Percentiles rank a stretch among this genome's conserved stretches.
phyloP scores from a whole-genome alignment of 305 asterid genomes.

The Caryopteris hybrid region DNA sequence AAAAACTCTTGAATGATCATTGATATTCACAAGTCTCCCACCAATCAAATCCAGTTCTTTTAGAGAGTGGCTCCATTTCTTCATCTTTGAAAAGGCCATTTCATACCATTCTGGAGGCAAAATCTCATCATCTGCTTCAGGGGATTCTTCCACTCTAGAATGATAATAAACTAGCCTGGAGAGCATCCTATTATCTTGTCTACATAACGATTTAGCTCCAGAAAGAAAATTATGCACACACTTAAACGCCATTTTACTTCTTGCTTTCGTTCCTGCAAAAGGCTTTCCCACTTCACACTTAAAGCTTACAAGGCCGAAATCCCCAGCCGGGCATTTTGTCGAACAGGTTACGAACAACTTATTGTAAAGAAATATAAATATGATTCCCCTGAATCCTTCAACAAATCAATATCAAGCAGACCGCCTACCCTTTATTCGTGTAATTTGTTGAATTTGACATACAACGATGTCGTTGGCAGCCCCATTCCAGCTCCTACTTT shows the following conservation, averaged over 20 bases:
- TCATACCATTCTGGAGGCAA: slow-evolving; percentile 68
- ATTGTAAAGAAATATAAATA: background rate
- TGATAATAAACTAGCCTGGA: slow-evolving; percentile 22
- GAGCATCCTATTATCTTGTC: slow-evolving; percentile 12
- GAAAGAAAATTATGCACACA: slow-evolving; percentile 18
- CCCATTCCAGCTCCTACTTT: too few relatives aligned
- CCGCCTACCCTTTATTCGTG: background rate
- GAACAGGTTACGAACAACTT: slow-evolving; percentile 20
- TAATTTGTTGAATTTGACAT: background rate
- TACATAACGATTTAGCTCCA: slow-evolving; percentile 19
- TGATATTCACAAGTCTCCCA: slow-evolving; percentile 58
- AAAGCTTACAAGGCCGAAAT: background rate
- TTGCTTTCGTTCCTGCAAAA: too few relatives aligned
- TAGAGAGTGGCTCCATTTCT: slow-evolving; percentile 46
- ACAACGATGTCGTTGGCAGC: too few relatives aligned
- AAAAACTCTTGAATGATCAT: slow-evolving; percentile 42
- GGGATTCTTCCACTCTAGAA: slow-evolving; percentile 33
- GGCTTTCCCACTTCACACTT: background rate
- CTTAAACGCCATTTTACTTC: slow-evolving; percentile 32
- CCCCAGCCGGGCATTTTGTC: slow-evolving; percentile 35
- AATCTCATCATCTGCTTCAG: slow-evolving; percentile 23
- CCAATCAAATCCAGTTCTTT: slow-evolving; percentile 62
- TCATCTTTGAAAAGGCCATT: slow-evolving; percentile 50
- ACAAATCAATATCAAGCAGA: too few relatives aligned
- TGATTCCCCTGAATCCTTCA: background rate